Evolutionary conservation across 495 filamentous ascomycete genomes (phyloP).

Genomic region (Daldinia childiae): DNA sequence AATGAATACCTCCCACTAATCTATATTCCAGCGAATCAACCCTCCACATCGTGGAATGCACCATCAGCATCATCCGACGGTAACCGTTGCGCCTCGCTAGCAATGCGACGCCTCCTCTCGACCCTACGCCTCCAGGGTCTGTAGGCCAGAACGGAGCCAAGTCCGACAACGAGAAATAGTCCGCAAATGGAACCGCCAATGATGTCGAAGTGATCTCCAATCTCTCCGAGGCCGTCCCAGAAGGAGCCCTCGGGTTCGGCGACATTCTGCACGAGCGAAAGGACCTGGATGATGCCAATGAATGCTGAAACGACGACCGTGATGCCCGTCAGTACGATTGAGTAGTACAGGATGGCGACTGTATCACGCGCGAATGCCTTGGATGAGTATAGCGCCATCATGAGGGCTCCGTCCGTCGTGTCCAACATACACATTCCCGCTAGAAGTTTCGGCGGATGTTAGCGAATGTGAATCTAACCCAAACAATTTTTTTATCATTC

Average conservation of each 20-base stretch:
- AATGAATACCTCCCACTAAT: not conserved
- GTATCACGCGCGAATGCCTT: constrained; percentile 76
- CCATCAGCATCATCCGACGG: constrained; percentile 26
- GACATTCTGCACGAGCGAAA: constrained; percentile 79
- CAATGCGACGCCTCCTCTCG: constrained; percentile 38
- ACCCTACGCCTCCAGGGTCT: constrained; percentile 73
- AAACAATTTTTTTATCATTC: not conserved
- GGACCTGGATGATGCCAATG: constrained; percentile 85
- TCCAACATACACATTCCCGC: constrained; percentile 93
- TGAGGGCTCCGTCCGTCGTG: constrained; percentile 90
- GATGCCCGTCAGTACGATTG: constrained; percentile 84
- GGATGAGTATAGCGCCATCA: constrained; percentile 92
- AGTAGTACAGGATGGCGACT: constrained; percentile 93
- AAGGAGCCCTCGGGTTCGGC: constrained; percentile 77
- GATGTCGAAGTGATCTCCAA: constrained; percentile 84
- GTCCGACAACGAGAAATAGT: constrained; percentile 79
- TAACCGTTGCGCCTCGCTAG: constrained; percentile 8
- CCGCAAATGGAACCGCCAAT: constrained; percentile 87
- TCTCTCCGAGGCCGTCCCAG: constrained; percentile 83
- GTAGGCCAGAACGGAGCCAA: constrained; percentile 75
- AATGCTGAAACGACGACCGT: constrained; percentile 88
- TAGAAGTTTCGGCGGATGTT: constrained; percentile 24
- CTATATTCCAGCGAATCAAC: not conserved
- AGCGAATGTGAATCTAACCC: not conserved
- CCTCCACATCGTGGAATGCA: constrained; percentile 30